These are phyloP conservation scores for Hygrocybe coccinea DNA, from an alignment of 768 basidiomycete genomes.

Conservation along the genomic window DNA sequence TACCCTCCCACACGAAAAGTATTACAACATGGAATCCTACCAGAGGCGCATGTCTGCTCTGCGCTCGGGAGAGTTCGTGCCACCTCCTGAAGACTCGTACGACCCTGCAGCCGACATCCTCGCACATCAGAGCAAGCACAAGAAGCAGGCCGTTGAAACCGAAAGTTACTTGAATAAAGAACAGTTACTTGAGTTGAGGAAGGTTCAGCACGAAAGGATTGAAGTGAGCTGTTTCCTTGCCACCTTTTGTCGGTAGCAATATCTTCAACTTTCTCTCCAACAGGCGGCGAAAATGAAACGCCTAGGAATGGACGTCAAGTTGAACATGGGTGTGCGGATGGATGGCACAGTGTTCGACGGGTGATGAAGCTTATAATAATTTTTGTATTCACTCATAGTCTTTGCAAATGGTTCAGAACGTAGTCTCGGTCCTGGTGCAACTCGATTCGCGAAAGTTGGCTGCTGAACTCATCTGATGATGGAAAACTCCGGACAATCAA, in stretches of 20 bases:
- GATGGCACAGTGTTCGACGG: conserved; percentile 62
- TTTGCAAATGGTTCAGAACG: too few relatives aligned
- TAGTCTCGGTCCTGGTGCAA: too few relatives aligned
- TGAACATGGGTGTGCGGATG: conserved; percentile 84
- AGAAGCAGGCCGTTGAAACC: conserved; percentile 58
- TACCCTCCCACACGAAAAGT: conserved; percentile 91
- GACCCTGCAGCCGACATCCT: conserved; percentile 83
- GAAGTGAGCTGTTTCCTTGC: conserved; percentile 53
- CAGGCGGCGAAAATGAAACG: conserved; percentile 80
- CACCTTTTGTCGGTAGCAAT: background rate
- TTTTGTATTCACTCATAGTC: too few relatives aligned
- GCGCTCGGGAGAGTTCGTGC: conserved; percentile 77
- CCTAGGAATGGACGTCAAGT: conserved; percentile 83
- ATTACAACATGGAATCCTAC: conserved; percentile 85
- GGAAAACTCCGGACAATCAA: too few relatives aligned
- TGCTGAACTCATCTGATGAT: too few relatives aligned
- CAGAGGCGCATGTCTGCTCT: conserved; percentile 80
- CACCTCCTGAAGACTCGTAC: conserved; percentile 66
- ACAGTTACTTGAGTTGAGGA: conserved; percentile 74
- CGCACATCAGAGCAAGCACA: conserved; percentile 65
- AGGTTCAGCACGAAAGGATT: conserved; percentile 78
- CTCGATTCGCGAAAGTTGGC: too few relatives aligned
- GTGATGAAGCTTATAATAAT: conserved; percentile 12
- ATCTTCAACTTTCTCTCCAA: background rate
- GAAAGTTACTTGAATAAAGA: conserved; percentile 76